These are phyloP conservation scores for Metschnikowia continentalis DNA, from an alignment of 805 yeast genomes.

Conservation along the genomic window DNA sequence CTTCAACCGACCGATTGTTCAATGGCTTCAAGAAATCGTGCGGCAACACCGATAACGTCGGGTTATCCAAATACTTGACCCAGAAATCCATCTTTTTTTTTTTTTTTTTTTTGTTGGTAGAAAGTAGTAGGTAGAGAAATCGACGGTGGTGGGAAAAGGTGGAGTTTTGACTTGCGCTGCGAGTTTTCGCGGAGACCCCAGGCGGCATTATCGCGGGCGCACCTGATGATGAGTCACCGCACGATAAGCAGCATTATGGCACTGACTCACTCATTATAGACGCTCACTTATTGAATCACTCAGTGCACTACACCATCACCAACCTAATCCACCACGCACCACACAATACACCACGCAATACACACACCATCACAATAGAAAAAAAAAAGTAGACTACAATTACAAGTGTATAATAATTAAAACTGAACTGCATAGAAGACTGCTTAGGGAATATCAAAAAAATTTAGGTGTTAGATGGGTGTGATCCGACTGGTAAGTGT, in stretches of 20 bases:
- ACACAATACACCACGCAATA: too few species aligned
- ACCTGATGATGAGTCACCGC: constrained; percentile 11
- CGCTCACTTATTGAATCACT: too few species aligned
- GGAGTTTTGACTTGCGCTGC: not conserved
- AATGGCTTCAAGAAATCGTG: constrained; percentile 80
- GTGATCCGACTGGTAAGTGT: too few species aligned
- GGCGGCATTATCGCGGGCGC: not conserved
- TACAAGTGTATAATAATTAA: too few species aligned
- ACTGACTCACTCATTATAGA: too few species aligned
- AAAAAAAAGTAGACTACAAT: too few species aligned
- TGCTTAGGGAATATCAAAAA: too few species aligned
- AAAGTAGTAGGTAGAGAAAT: not conserved
- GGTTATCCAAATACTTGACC: constrained; percentile 63
- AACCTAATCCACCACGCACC: too few species aligned
- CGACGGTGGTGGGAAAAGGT: not conserved
- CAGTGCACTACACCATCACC: too few species aligned
- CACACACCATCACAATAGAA: too few species aligned
- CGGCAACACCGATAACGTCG: constrained; percentile 84
- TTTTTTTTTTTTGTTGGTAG: not conserved
- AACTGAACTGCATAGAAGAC: too few species aligned
- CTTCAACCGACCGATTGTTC: constrained; percentile 62
- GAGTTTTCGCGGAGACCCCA: constrained; percentile 1
- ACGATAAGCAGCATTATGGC: constrained; percentile 6
- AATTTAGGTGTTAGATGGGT: too few species aligned
- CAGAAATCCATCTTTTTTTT: constrained; percentile 38